Evolutionary conservation across 2,329 filamentous ascomycete genomes (phyloP), one percentile per base, ranked within the genome.

Genomic region (Trichoderma sp.): DNA sequence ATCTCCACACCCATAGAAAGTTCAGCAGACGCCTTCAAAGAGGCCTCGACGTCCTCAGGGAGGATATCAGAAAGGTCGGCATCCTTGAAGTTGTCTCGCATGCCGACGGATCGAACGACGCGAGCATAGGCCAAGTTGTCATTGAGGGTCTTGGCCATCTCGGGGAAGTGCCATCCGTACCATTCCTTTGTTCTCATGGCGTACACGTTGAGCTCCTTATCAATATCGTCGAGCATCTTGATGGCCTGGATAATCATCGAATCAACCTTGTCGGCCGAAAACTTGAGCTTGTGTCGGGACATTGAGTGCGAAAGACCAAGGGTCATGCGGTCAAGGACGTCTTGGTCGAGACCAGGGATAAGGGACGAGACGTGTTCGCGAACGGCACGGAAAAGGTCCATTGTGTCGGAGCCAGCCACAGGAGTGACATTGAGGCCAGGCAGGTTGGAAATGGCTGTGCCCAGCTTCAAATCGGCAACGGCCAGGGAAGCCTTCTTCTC

Each of bases 101-200:
- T 93, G 74, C 96, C 96, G 84, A 97, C 92, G 73, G 90, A 88
- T 61, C 97, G 83, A 69, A 99, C 93, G 69, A 99, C 90, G 74
- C 90, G 91, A 70, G 94, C 90, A 79, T 97, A 99, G 73, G 94
- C 94, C 71, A 97, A 84, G 83, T 99, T 99, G 86, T 99, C 96
- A 81, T 96, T 96, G 74, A 97, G 87, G 77, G 98, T 97, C 83
- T 94, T 95, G 77, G 93, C 94, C 87, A 99, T 90, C 84, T 99
- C 96, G 51, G 96, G 96, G 85, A 98, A 99, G 83, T 98, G 96
- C 96, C 96, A 99, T 77, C 96, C 96, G 79, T 99, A 99, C 96
- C 96, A 99, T 82, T 99, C 96, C 89, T 98, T 98, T 71, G 97
- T 94, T 80, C 96, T 88, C 96, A 99, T 99, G 73, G 96, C 95